phyloP scores from a whole-genome alignment of 148 eudicot species.

The Diospyros kaki region DNA sequence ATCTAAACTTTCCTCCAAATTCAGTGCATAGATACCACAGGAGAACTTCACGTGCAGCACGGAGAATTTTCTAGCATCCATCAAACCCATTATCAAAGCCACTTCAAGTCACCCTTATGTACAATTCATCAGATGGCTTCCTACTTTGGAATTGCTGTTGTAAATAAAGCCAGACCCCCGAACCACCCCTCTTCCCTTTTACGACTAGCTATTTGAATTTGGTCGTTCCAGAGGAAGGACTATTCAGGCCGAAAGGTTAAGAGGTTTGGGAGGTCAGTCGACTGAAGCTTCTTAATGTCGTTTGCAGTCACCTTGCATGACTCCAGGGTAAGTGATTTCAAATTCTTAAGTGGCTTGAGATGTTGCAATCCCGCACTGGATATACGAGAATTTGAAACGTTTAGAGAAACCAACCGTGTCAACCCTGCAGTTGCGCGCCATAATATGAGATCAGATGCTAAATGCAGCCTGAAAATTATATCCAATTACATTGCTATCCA shows the following conservation, averaged over 20 bases:
- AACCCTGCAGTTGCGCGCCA: conserved; percentile 41
- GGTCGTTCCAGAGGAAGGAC: not conserved
- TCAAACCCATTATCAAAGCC: conserved; percentile 8
- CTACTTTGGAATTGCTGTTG: not conserved
- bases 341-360: conserved; percentile 59
- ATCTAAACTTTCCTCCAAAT: conserved; percentile 24
- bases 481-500: not conserved
- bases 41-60: conserved; percentile 24
- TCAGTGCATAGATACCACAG: not conserved
- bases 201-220: conserved; percentile 18
- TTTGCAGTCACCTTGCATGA: conserved; percentile 82
- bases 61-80: not conserved
- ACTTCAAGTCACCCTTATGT: conserved; percentile 16
- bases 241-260: conserved; percentile 76
- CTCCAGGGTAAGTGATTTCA: conserved; percentile 73
- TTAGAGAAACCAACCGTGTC: conserved; percentile 61
- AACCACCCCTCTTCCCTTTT: not conserved
- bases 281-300: conserved; percentile 75
- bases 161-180: not conserved
- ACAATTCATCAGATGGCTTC: conserved; percentile 10
- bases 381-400: conserved; percentile 74
- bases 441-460: not conserved
- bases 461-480: not conserved
- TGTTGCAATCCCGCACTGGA: conserved; percentile 62
- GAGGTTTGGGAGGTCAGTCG: conserved; percentile 57